A percentile compares a stretch with the other conserved stretches of the same genome.
Conservation (phyloP, 2,329 filamentous ascomycete genomes). For the Colletotrichum costaricense region DNA sequence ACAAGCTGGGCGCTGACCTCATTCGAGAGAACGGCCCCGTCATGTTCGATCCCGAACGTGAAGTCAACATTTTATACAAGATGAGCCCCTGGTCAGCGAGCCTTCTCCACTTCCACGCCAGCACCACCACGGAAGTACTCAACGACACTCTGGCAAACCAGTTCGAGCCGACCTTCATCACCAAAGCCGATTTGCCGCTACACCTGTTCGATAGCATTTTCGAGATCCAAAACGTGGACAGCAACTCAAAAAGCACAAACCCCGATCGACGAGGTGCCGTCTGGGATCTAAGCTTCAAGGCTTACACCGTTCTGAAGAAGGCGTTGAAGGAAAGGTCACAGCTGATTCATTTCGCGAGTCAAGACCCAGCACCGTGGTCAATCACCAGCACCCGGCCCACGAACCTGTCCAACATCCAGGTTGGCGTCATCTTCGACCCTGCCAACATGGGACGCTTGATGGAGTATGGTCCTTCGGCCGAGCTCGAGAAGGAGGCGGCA, state of each 20-base stretch:
- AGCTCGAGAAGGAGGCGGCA: slow-evolving; percentile 84
- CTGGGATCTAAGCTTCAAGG: slow-evolving; percentile 62
- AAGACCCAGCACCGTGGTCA: slow-evolving; percentile 56
- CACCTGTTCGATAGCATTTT: slow-evolving; percentile 66
- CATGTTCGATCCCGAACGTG: slow-evolving; percentile 80
- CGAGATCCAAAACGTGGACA: slow-evolving; percentile 48
- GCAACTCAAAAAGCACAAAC: slow-evolving; percentile 40
- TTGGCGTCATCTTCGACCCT: slow-evolving; percentile 80
- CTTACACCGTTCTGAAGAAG: slow-evolving; percentile 74
- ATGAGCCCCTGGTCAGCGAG: slow-evolving; percentile 88
- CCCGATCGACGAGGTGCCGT: slow-evolving; percentile 55
- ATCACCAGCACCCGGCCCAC: slow-evolving; percentile 44
- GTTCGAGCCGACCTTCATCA: slow-evolving; percentile 87
- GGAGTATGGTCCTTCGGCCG: slow-evolving; percentile 88
- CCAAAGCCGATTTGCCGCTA: slow-evolving; percentile 64
- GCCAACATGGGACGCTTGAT: slow-evolving; percentile 79
- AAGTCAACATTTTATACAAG: slow-evolving; percentile 88
- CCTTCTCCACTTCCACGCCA: slow-evolving; percentile 79
- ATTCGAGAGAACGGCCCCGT: slow-evolving; percentile 68
- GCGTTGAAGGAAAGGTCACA: slow-evolving; percentile 82
- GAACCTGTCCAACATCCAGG: slow-evolving; percentile 55
- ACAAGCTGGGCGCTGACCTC: slow-evolving; percentile 52
- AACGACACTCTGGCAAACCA: slow-evolving; percentile 80
- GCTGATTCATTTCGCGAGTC: slow-evolving; percentile 69
- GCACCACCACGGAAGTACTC: slow-evolving; percentile 78